These are phyloP conservation scores for Gossypium lobatum DNA, from an alignment of 441 rosid genomes.

Conservation along the genomic window DNA sequence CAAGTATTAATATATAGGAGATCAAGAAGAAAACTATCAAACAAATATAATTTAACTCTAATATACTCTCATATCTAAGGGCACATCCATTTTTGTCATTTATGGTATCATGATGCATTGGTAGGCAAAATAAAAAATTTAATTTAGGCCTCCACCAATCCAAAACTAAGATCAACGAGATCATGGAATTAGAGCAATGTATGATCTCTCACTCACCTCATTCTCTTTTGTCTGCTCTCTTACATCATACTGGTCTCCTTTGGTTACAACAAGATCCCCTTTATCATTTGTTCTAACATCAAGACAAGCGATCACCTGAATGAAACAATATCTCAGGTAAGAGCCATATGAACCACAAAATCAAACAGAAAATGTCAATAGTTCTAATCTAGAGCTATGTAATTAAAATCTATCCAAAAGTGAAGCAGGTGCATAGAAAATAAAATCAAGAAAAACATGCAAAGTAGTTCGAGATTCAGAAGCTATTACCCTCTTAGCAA, in stretches of 20 bases:
- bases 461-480: constrained; percentile 9
- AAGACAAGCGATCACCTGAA: constrained; percentile 91
- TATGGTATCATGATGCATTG: not conserved
- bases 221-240: constrained; percentile 77
- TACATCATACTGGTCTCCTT: constrained; percentile 96
- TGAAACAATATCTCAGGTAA: constrained; percentile 13
- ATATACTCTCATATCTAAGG: not conserved
- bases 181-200: not conserved
- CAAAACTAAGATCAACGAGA: constrained; percentile 2
- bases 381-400: not conserved
- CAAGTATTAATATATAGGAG: not conserved
- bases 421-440: not conserved
- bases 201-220: constrained; percentile 46
- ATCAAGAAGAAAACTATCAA: not conserved
- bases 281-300: constrained; percentile 93
- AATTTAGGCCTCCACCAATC: not conserved
- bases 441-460: constrained; percentile 5
- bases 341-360: not conserved
- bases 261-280: constrained; percentile 96
- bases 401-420: not conserved
- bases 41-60: not conserved
- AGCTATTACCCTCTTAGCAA: constrained; percentile 84
- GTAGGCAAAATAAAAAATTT: not conserved
- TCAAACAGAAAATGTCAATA: not conserved
- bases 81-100: not conserved